Evolutionary conservation across 768 basidiomycete species (phyloP).

Genomic region (Neoboletus subvelutipes): DNA sequence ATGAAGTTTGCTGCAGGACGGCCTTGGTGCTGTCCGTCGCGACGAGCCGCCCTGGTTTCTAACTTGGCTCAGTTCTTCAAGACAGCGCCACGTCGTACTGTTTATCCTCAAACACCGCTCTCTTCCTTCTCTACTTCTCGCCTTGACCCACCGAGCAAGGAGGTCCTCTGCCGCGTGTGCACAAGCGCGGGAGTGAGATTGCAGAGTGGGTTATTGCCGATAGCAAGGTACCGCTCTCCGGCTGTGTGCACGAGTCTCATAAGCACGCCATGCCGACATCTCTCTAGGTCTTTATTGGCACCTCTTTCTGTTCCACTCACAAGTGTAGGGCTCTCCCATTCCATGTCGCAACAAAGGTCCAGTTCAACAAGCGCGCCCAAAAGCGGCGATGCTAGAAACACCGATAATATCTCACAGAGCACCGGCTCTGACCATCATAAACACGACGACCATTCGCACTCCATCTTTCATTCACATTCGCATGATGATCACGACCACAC

Average conservation of each 20-base stretch:
- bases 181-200: not conserved
- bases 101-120: not conserved
- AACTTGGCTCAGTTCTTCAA: constrained; percentile 12
- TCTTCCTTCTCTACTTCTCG: not conserved
- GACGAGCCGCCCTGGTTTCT: constrained; percentile 10
- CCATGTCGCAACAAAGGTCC: constrained; percentile 25
- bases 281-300: constrained; percentile 13
- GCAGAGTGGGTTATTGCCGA: constrained; percentile 1
- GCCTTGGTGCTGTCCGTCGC: constrained; percentile 14
- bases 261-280: constrained; percentile 11
- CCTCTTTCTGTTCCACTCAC: not conserved
- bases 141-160: not conserved
- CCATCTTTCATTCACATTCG: constrained; percentile 66
- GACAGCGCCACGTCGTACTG: not conserved
- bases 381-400: constrained; percentile 29
- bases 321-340: not conserved
- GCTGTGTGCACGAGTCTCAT: not conserved
- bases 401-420: constrained; percentile 5
- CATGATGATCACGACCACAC: constrained; percentile 58
- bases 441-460: constrained; percentile 47
- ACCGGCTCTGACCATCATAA: constrained; percentile 38
- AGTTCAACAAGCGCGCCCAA: constrained; percentile 21
- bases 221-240: constrained; percentile 15
- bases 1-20: constrained; percentile 19
- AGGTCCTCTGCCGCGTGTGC: not conserved